Base-by-base conservation (phyloP, 805 yeast species). In the Monosporozyma solicola region DNA sequence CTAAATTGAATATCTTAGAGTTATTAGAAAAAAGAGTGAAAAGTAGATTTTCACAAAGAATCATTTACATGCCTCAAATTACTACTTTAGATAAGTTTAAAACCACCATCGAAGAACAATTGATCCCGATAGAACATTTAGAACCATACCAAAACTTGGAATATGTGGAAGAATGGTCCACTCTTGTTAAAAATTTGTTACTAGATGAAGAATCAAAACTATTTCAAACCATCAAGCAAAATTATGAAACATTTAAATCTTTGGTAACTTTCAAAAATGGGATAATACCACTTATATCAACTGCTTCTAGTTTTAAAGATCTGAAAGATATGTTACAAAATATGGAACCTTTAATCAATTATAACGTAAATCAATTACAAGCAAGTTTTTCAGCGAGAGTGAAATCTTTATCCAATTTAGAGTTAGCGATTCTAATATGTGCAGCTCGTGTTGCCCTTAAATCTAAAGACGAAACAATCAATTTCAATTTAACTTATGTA, bases 21-120 rank as follows among this genome's bases (percentile, higher is more conserved):
- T 74, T 81, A 60, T 72, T 94, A 47, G 99, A 94, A 63, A 94
- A 92, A 63, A 77, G 99, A 61, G 98, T 94, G 0, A 78, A 89
- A 59, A 84, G 95, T 53, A 73, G 99, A 57, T 94, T 91, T 66
- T 83, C 94, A 16, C 97, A 92, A 63, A 72, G 95, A 49, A 69
- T 85, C 2, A 75, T 90, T 25, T 76, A 77, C 16, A 72, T 89
- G 39, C 78, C 79, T 27, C 82, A 81, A 49, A 74, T 83, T 0
- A 57, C 59, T 1, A 66, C 72, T 2, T 59, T 80, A 2, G 80
- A 76, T 0, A 77, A 73, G 13, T 87, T 84, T 59, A 71, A 79
- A 67, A 61, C 66, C 1, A 71, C 80, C 20, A 80, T 81, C 13
- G 62, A 66, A 22, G 65, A 74, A 27, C 69, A 74, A 32, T 32